Evolutionary conservation across 441 rosid species (phyloP).

Genomic region (Cnidoscolus chayamansa): DNA sequence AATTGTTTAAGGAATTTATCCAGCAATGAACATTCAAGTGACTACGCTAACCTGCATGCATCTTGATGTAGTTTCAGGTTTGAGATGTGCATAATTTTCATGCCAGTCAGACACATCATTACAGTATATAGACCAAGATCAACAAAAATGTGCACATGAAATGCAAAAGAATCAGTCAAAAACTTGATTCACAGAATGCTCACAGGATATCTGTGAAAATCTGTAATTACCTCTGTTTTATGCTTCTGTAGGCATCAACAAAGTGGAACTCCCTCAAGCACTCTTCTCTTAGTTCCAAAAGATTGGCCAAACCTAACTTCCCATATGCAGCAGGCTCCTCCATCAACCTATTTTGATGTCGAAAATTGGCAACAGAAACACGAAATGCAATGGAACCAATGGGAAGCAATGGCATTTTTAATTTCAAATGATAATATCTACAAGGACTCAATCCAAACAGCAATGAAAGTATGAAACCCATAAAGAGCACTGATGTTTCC

Average conservation of each 20-base stretch:
- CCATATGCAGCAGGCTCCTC: conserved; percentile 99
- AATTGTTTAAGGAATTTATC: neutral
- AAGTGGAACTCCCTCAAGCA: conserved; percentile 97
- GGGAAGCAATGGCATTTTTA: neutral
- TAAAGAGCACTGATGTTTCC: neutral
- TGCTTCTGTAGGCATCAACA: conserved; percentile 90
- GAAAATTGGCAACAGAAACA: conserved; percentile 12
- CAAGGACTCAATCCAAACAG: conserved; percentile 3
- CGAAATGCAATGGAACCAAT: neutral
- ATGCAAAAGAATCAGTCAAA: neutral
- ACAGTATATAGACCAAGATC: neutral
- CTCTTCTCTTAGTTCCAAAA: conserved; percentile 95
- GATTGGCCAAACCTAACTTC: conserved; percentile 93
- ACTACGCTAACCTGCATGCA: neutral
- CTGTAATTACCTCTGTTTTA: conserved; percentile 77
- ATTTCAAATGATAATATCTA: neutral
- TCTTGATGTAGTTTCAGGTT: neutral
- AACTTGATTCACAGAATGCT: no score
- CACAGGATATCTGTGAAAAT: neutral
- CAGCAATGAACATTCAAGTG: neutral
- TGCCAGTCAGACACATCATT: neutral
- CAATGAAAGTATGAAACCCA: neutral
- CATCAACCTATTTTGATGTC: conserved; percentile 60
- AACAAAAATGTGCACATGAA: neutral
- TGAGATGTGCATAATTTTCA: neutral